Evolutionary conservation across 2,329 filamentous ascomycete genomes (phyloP), one percentile per base, ranked within the genome.

Genomic region (Beauveria brongniartii): DNA sequence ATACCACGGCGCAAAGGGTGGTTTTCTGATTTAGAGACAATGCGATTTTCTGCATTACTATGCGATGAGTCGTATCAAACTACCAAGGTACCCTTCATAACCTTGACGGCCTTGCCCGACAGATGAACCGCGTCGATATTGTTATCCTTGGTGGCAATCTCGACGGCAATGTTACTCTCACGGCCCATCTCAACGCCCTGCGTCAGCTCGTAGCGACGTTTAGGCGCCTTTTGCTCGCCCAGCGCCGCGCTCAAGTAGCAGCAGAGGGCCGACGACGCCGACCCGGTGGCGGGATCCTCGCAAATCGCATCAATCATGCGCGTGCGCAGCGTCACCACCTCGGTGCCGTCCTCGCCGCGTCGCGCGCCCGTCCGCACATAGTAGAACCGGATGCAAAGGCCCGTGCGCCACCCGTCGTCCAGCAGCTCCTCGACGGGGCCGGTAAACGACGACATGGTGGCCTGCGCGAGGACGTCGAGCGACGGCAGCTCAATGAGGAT

Each of bases 141-240:
- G 24, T 67, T 65, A 60, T 68, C 70, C 52, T 71, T 70, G 43
- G 71, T 57, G 41, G 62, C 64, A n/a, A 81, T 74, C 60, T 80
- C 75, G 41, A 83, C 77, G 44, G 70, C 67, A 53, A 84, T 83
- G 54, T 78, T 73, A 66, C 82, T 84, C 69, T 73, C 74, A 64
- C 84, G 73, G 6, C 84, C 85, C 82, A 89, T 88, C 72, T 89
- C 86, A 10, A 88, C 83, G 0, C 86, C 87, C 73, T 89, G 86
- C 62, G 81, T 81, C 64, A 89, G 73, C 61, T 78, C 74, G 65
- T 82, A 86, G 59, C 70, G 74, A 50, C 70, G 70, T 60, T 65
- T 70, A 26, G 69, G 70, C 24, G 67, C 70, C n/a, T 64, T 69
- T 48, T 65, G 66, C 64, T 50, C 69, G 69, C 56, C 74, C 18